Conservation (phyloP, 2,329 filamentous ascomycete species). For the Zymoseptoria crescenta region DNA sequence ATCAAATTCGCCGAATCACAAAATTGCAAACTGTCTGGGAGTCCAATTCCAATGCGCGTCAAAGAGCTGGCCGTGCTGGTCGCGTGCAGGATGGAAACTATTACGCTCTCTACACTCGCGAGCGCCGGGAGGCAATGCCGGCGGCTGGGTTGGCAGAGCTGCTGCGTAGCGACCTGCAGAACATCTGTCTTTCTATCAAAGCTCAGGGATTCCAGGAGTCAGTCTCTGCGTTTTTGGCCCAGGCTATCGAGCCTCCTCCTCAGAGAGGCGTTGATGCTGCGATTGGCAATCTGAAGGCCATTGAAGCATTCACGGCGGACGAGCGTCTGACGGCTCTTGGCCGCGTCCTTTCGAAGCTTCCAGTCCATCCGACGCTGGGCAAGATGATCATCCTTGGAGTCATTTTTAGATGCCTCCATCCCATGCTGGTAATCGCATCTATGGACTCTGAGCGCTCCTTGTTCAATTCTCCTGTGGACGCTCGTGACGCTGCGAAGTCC, state of each 20-base stretch:
- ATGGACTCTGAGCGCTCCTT: conserved; percentile 29
- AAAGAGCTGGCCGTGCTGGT: conserved; percentile 45
- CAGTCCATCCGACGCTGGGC: conserved; percentile 39
- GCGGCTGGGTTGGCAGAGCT: conserved; percentile 34
- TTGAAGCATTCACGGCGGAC: conserved; percentile 38
- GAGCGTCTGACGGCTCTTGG: conserved; percentile 42
- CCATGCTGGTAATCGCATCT: conserved; percentile 40
- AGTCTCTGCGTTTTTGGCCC: conserved; percentile 36
- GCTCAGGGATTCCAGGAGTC: conserved; percentile 32
- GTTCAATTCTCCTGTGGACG: conserved; percentile 26
- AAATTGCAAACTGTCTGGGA: conserved; percentile 39
- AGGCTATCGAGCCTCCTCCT: conserved; percentile 41
- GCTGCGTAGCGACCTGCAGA: conserved; percentile 38
- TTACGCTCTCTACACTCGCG: conserved; percentile 40
- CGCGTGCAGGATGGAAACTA: conserved; percentile 44
- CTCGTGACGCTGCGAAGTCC: conserved; percentile 19
- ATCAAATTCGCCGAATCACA: conserved; percentile 33
- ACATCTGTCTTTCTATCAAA: conserved; percentile 39
- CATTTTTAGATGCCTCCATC: conserved; percentile 46
- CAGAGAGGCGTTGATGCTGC: conserved; percentile 32
- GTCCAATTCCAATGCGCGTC: conserved; percentile 40
- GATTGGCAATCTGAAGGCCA: conserved; percentile 32
- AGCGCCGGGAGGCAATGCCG: conserved; percentile 29
- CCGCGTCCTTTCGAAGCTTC: conserved; percentile 33
- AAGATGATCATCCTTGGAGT: conserved; percentile 46